These are phyloP conservation scores for Pseudogymnoascus sp. DNA, from an alignment of 2,329 filamentous ascomycete genomes.

Conservation along the genomic window DNA sequence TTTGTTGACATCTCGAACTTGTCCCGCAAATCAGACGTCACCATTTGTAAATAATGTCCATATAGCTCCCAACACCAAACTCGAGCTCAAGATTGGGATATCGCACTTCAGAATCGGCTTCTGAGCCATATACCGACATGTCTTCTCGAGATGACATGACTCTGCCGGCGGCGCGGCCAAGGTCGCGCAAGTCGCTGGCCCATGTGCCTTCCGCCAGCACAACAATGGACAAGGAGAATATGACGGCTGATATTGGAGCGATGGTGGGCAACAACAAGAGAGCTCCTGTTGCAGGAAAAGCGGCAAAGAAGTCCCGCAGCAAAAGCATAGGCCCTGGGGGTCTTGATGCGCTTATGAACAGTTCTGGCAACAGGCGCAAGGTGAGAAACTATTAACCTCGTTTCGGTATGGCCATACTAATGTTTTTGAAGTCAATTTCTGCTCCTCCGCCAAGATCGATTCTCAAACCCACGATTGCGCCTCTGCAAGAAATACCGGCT, in stretches of 20 bases:
- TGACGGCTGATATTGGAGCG: slow-evolving; percentile 57
- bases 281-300: slow-evolving; percentile 18
- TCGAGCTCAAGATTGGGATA: slow-evolving; percentile 4
- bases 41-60: slow-evolving; percentile 3
- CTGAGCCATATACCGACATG: slow-evolving; percentile 27
- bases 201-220: slow-evolving; percentile 41
- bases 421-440: slow-evolving; percentile 21
- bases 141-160: slow-evolving; percentile 39
- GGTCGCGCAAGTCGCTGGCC: slow-evolving; percentile 66
- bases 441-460: slow-evolving; percentile 58
- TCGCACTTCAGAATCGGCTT: not conserved
- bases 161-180: slow-evolving; percentile 46
- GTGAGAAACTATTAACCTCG: slow-evolving; percentile 43
- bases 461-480: slow-evolving; percentile 70
- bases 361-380: slow-evolving; percentile 70
- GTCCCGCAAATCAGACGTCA: slow-evolving; percentile 10
- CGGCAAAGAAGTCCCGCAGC: slow-evolving; percentile 66
- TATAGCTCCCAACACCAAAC: slow-evolving; percentile 8
- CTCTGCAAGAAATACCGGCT: slow-evolving; percentile 59
- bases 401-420: slow-evolving; percentile 15
- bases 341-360: slow-evolving; percentile 70
- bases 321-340: slow-evolving; percentile 95
- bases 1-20: slow-evolving; percentile 10
- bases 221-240: slow-evolving; percentile 68
- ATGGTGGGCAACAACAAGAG: slow-evolving; percentile 22